phyloP scores from a whole-genome alignment of 768 basidiomycete genomes.

The Mycena albidolilacea region DNA sequence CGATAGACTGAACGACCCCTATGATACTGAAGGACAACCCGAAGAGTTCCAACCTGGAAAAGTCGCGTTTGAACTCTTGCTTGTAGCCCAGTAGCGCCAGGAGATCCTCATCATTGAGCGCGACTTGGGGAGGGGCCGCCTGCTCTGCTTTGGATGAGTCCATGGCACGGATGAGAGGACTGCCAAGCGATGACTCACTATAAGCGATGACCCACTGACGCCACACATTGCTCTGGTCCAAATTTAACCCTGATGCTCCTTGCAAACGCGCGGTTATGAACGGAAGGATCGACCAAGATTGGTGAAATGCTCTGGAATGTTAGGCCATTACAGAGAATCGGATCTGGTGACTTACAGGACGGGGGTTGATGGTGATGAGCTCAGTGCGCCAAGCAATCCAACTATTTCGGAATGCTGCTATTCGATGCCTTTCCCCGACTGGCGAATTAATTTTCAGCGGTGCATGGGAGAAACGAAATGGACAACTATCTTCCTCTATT shows the following conservation, averaged over 20 bases:
- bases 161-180: constrained; percentile 6
- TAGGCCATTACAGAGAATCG: constrained; percentile 6
- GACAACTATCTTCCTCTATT: too few relatives aligned
- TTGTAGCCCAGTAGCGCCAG: constrained; percentile 57
- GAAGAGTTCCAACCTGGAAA: constrained; percentile 58
- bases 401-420: too few relatives aligned
- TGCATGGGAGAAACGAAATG: too few relatives aligned
- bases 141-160: constrained; percentile 13
- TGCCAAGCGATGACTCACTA: too few relatives aligned
- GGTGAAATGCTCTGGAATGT: background rate
- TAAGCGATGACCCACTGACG: background rate
- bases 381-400: too few relatives aligned
- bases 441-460: too few relatives aligned
- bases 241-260: constrained; percentile 4
- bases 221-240: background rate
- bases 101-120: constrained; percentile 40
- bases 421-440: too few relatives aligned
- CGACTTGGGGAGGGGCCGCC: background rate
- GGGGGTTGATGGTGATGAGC: background rate
- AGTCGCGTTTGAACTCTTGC: constrained; percentile 58
- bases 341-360: background rate
- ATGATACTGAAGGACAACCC: constrained; percentile 67
- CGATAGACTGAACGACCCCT: constrained; percentile 66
- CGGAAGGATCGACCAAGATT: constrained; percentile 2
- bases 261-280: constrained; percentile 4